A percentile compares a stretch with the other conserved stretches of the same genome.
Conservation (phyloP, 345 rosid species). For the Camelina laxa region DNA sequence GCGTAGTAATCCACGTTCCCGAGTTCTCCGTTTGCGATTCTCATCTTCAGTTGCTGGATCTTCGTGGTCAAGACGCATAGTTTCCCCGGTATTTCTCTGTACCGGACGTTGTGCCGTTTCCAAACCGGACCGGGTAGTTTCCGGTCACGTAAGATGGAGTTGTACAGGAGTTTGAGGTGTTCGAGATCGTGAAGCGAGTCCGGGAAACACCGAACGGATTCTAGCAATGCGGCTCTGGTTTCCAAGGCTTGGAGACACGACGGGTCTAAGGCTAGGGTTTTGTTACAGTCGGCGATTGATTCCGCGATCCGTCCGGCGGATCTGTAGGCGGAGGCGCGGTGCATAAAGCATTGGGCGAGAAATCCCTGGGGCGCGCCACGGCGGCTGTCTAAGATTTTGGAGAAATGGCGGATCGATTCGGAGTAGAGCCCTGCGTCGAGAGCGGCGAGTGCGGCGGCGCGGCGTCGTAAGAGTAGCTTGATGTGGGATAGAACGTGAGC, state of each 20-base stretch:
- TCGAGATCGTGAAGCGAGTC: slow-evolving; percentile 94
- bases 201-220: slow-evolving; percentile 81
- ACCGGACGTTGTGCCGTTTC: slow-evolving; percentile 89
- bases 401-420: slow-evolving; percentile 94
- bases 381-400: slow-evolving; percentile 90
- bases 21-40: slow-evolving; percentile 80
- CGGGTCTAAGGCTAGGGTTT: slow-evolving; percentile 82
- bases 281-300: slow-evolving; percentile 89
- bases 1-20: slow-evolving; percentile 87
- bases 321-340: slow-evolving; percentile 82
- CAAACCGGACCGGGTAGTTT: slow-evolving; percentile 98
- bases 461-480: slow-evolving; percentile 87
- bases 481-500: slow-evolving; percentile 77
- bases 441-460: slow-evolving; percentile 90
- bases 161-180: slow-evolving; percentile 85
- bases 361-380: slow-evolving; percentile 88
- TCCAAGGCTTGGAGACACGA: slow-evolving; percentile 85
- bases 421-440: slow-evolving; percentile 84
- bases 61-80: slow-evolving; percentile 70
- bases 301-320: slow-evolving; percentile 84
- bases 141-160: slow-evolving; percentile 87
- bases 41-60: slow-evolving; percentile 68
- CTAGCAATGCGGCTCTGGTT: slow-evolving; percentile 79
- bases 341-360: slow-evolving; percentile 84
- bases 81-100: slow-evolving; percentile 88